Evolutionary conservation across 495 filamentous ascomycete genomes (phyloP), one percentile per base, ranked within the genome.

Genomic region (Trichoderma parareesei): DNA sequence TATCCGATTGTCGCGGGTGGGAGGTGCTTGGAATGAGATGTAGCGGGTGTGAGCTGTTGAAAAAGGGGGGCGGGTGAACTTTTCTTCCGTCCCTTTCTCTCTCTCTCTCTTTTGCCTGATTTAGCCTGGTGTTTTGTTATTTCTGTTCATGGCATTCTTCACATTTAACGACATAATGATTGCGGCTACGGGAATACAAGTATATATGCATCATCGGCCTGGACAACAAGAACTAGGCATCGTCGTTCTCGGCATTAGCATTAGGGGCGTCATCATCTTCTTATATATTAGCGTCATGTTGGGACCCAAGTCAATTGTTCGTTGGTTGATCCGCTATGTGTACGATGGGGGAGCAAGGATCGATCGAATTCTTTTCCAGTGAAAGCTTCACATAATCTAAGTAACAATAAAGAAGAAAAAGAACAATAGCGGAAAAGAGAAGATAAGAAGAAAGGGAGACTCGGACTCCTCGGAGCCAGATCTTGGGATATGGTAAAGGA

Each of bases 331-430:
- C 2, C 27, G 27, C 27, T 27, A 27, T 27, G 27, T 27, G 27
- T 27, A 27, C 27, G 2, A 27, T 27, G 27, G 27, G 27, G 27
- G 27, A 27, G 27, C 27, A 27, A 27, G 2, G 2, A 2, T 27
- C 27, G 27, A 14, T 13, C 4, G 27, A 3, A 4, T 57, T n/a
- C 27, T 57, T 57, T 38, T 13, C 53, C 9, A 13, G 53, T 37
- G 48, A 57, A 57, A 35, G 53, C 53, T 35, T 57, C 53, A 35
- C 16, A 33, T 57, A 57, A 5, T 57, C 49, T 57, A 57, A 57
- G 20, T 57, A 57, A 57, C 49, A 33, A 57, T 13, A 57, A 57
- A 57, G 35, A 57, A 57, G 20, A 8, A 49, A 7, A 18, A n/a
- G 46, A 14, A 14, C 46, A 49, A n/a, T 27, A 27, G 27, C 27